Base-by-base conservation (phyloP, 306 rosid species). In the Psophocarpus tetragonolobus region DNA sequence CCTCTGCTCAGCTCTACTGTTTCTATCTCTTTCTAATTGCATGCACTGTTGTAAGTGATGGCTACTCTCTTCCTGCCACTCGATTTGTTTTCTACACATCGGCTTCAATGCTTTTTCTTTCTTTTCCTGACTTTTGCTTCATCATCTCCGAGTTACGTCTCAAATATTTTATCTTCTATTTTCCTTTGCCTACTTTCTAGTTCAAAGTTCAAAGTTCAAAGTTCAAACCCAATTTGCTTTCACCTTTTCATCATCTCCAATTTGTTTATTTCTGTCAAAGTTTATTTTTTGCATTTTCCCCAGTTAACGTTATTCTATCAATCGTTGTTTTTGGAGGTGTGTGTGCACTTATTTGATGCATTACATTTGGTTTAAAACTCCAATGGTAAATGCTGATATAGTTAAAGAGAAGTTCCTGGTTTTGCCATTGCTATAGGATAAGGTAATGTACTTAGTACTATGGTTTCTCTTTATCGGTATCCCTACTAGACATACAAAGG, bases 1-100 rank as follows among this genome's bases (percentile, higher is more conserved):
- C 64, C 65, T 41, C 41, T 20, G 13, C 64, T 35, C 76, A 44
- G 27, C 62, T 35, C 62, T 2, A 41, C 63, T 64, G 35, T 62
- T 70, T 44, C 61, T 36, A 1, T 48, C 2, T 12, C 4, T 38
- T 48, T 69, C 33, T n/a, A 3, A 50, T 53, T 80, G 41, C 71
- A 64, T 15, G 23, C 70, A 13, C 1, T 15, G 82, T 65, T 15
- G 82, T 65, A 36, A 76, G 83, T 62, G 3, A 54, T 64, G 30
- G 5, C 47, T 70, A 8, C 39, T 30, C 47, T 15, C 32, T 36
- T 42, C 17, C 42, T 64, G 6, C 12, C 26, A 33, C 56, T 45
- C 1, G 3, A 32, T 60, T n/a, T 67, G 15, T 29, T 58, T 38
- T 6, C 4, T 2, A 17, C 39, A 35, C 61, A 27, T 74, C 42